Conservation (phyloP, 2,329 filamentous ascomycete genomes). For the Monosporascus sp. region DNA sequence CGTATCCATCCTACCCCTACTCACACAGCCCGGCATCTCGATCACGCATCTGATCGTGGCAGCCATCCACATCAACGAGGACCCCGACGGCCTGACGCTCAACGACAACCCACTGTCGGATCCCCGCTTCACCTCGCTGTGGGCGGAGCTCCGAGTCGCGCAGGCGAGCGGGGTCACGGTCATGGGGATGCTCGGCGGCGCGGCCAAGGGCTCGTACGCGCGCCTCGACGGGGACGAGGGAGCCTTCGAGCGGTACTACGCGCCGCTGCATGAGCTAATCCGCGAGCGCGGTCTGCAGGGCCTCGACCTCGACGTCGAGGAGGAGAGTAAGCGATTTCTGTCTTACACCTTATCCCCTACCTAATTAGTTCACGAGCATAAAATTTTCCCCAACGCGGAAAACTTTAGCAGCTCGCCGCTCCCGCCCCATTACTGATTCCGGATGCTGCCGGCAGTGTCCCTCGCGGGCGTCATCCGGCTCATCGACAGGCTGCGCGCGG, state of each 20-base stretch:
- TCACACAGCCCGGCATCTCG: constrained; percentile 31
- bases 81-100: constrained; percentile 60
- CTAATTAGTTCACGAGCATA: no score
- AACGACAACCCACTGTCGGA: constrained; percentile 68
- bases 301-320: constrained; percentile 71
- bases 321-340: constrained; percentile 36
- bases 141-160: constrained; percentile 65
- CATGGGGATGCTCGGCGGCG: constrained; percentile 77
- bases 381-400: no score
- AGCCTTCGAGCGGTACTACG: constrained; percentile 66
- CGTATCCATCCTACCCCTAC: constrained; percentile 37
- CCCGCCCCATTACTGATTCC: no score
- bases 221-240: constrained; percentile 44
- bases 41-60: constrained; percentile 73
- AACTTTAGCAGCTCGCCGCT: no score
- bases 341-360: no score
- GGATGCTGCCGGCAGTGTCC: constrained; percentile 34
- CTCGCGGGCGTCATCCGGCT: constrained; percentile 57
- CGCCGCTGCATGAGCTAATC: constrained; percentile 57
- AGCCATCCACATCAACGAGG: constrained; percentile 71
- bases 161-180: constrained; percentile 67
- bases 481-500: constrained; percentile 57
- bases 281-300: constrained; percentile 54
- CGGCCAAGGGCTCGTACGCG: constrained; percentile 64
- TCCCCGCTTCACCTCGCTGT: constrained; percentile 58